A percentile compares a stretch with the other conserved stretches of the same genome.
phyloP scores from a whole-genome alignment of 441 rosid species.

The Croton setiger region DNA sequence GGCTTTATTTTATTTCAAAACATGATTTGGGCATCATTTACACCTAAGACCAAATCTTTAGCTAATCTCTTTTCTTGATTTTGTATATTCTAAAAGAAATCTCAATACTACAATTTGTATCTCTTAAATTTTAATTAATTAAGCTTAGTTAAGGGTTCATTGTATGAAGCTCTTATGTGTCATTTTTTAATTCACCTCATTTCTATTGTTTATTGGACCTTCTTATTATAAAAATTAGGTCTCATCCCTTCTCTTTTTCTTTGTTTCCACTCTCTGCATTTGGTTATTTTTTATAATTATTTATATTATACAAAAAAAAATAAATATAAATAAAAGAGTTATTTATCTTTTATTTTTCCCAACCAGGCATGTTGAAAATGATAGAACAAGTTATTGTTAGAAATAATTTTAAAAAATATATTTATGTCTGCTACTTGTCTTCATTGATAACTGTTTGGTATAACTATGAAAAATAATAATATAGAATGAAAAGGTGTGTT shows the following conservation, averaged over 20 bases:
- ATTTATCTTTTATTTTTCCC: neutral
- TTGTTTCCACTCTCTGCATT: neutral
- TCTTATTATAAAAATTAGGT: slow-evolving; percentile 2
- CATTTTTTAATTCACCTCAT: neutral
- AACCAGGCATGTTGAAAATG: neutral
- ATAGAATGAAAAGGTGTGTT: too few species aligned
- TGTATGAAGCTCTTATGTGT: slow-evolving; percentile 14
- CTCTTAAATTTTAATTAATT: slow-evolving; percentile 22
- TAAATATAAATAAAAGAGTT: neutral
- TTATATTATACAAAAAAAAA: neutral
- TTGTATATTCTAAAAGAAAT: slow-evolving; percentile 31
- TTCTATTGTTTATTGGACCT: slow-evolving; percentile 14
- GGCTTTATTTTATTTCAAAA: neutral
- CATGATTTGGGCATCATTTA: neutral
- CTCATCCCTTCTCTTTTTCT: neutral
- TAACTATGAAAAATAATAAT: neutral
- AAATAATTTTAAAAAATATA: neutral
- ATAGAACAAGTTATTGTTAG: neutral
- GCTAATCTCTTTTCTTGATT: slow-evolving; percentile 9
- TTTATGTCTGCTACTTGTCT: neutral
- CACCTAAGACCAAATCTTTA: slow-evolving; percentile 2
- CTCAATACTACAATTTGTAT: slow-evolving; percentile 37
- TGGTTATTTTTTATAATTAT: neutral
- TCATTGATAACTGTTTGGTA: neutral
- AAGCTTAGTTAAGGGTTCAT: slow-evolving; percentile 23